Percentiles rank a stretch among this genome's conserved stretches.
phyloP scores from a whole-genome alignment of 805 yeast genomes.

The Komagataella populi region DNA sequence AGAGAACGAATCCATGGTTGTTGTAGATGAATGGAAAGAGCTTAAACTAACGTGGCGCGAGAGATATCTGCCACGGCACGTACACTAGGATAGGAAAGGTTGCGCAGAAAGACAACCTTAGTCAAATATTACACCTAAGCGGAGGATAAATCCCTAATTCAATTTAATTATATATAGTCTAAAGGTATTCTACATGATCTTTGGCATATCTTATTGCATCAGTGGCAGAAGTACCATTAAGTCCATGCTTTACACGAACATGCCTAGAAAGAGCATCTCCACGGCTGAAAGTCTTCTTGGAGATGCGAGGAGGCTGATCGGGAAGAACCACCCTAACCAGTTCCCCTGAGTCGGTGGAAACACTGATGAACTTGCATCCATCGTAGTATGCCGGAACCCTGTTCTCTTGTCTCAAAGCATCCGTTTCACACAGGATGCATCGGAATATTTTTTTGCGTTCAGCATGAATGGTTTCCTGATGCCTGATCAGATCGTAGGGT shows the following conservation, averaged over 20 bases:
- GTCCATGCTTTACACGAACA: slow-evolving; percentile 79
- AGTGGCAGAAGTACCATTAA: slow-evolving; percentile 51
- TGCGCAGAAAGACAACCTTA: neutral
- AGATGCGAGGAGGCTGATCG: slow-evolving; percentile 10
- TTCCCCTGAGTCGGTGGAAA: slow-evolving; percentile 4
- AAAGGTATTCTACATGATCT: slow-evolving; percentile 52
- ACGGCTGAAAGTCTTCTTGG: slow-evolving; percentile 68
- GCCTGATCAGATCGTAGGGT: slow-evolving; percentile 89
- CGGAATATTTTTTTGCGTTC: slow-evolving; percentile 72
- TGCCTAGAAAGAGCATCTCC: slow-evolving; percentile 93
- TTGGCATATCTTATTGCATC: slow-evolving; percentile 65
- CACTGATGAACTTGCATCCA: slow-evolving; percentile 12
- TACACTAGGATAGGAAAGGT: neutral
- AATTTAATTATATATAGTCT: neutral
- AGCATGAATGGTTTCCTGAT: slow-evolving; percentile 94
- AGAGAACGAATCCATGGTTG: slow-evolving; percentile 11
- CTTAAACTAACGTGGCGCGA: neutral
- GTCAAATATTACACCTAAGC: neutral
- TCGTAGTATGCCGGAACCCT: slow-evolving; percentile 28
- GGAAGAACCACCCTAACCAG: slow-evolving; percentile 13
- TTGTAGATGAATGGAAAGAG: neutral
- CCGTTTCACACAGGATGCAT: slow-evolving; percentile 77
- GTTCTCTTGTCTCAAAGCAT: slow-evolving; percentile 29
- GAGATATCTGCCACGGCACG: neutral
- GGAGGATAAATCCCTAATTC: neutral